Base-by-base conservation (phyloP, 441 rosid species). In the Breynia disticha region DNA sequence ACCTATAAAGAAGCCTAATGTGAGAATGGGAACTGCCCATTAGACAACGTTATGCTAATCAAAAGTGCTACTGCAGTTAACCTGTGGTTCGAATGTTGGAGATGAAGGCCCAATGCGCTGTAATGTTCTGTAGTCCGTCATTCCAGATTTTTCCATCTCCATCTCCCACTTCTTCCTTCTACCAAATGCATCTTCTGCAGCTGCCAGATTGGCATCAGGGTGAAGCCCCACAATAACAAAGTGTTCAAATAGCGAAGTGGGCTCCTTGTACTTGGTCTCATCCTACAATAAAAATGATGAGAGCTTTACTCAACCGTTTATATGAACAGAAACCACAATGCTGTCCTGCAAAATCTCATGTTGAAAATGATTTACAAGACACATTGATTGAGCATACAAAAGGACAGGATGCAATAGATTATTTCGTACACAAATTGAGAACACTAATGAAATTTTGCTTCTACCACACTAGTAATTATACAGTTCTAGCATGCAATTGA, bases 81-180 rank as follows among this genome's bases (percentile, higher is more conserved):
- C 98, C 98, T 93, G 97, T 56, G 98, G 90, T 61, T 84, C 93
- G 75, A 88, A 56, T 46, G 79, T 39, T 11, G 95, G 97, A 75
- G 68, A 55, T 8, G 77, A 69, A 68, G 93, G 95, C 52, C 81
- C 93, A 38, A 70, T 77, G 48, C 66, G 67, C 56, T 69, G 87
- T 54, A 72, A 56, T 50, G 63, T 64, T 59, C 68, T 83, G 57
- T 64, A 74, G 48, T 81, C 82, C 63, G 70, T 57, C 48, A 72
- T 52, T 69, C 80, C 90, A 52, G 90, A 76, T 68, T 72, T 78
- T 60, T 63, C 70, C 78, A 75, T 72, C 69, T 81, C 84, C 48
- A 53, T 63, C 74, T 86, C 97, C 96, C 96, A 84, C 63, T 78
- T 84, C 65, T 80, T 84, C 74, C 82, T 80, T 75, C 69, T 81